phyloP scores from a whole-genome alignment of 2,329 filamentous ascomycete genomes.

The Fusarium papillatum region DNA sequence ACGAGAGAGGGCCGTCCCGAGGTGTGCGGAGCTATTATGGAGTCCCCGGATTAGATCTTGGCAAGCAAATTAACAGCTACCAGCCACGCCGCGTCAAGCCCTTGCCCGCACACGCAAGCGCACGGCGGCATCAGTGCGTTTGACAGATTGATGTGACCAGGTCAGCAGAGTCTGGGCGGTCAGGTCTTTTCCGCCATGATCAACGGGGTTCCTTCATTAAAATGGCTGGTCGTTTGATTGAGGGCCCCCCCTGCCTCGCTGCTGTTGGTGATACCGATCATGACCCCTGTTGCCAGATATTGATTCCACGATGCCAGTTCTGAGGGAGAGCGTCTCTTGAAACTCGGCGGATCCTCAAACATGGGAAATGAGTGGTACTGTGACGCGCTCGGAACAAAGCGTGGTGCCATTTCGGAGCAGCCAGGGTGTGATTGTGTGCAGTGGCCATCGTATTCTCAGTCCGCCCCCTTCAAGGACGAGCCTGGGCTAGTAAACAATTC shows the following conservation, averaged over 20 bases:
- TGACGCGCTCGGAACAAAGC: slow-evolving; percentile 24
- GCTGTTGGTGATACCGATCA: slow-evolving; percentile 38
- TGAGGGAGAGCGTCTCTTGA: slow-evolving; percentile 31
- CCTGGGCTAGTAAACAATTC: slow-evolving; percentile 9
- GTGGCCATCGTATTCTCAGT: slow-evolving; percentile 13
- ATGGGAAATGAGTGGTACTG: slow-evolving; percentile 28
- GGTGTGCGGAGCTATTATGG: slow-evolving; percentile 37
- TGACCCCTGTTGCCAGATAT: slow-evolving; percentile 25
- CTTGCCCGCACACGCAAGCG: slow-evolving; percentile 19
- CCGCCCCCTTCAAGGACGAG: slow-evolving; percentile 12
- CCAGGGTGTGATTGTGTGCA: slow-evolving; percentile 19
- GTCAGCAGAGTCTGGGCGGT: slow-evolving; percentile 31
- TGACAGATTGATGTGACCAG: slow-evolving; percentile 29
- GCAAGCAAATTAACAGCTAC: slow-evolving; percentile 12
- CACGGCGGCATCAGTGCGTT: slow-evolving; percentile 15
- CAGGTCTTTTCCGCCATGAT: slow-evolving; percentile 23
- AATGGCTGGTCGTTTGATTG: slow-evolving; percentile 35
- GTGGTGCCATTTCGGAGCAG: slow-evolving; percentile 33
- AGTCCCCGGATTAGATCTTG: slow-evolving; percentile 32
- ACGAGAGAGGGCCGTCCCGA: slow-evolving; percentile 37
- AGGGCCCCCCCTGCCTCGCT: slow-evolving; percentile 12
- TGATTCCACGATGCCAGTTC: slow-evolving; percentile 28
- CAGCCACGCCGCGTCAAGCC: slow-evolving; percentile 19
- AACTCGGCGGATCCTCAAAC: slow-evolving; percentile 21
- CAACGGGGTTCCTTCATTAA: slow-evolving; percentile 25